Evolutionary conservation across 2,329 filamentous ascomycete genomes (phyloP).

Genomic region (Thyridium curvatum): DNA sequence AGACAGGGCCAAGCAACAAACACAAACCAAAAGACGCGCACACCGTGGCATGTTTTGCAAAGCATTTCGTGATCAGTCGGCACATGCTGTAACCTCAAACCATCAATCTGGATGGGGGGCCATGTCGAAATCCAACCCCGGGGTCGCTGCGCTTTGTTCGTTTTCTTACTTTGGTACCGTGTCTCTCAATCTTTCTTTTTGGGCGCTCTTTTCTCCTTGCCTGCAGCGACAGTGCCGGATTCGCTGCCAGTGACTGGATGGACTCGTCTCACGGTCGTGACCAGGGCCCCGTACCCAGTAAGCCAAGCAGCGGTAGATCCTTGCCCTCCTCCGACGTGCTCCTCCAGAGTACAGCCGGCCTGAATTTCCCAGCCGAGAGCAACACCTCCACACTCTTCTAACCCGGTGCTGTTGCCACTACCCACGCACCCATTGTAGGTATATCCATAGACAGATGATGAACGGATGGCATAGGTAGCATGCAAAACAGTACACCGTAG

Average conservation of each 20-base stretch:
- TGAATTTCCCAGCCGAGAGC: constrained; percentile 2
- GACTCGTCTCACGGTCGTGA: constrained; percentile 1
- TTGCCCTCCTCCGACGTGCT: not conserved
- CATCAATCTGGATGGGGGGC: too few relatives aligned
- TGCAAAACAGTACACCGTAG: too few relatives aligned
- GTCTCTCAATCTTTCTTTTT: constrained; percentile 2
- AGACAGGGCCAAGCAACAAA: too few relatives aligned
- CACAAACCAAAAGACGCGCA: too few relatives aligned
- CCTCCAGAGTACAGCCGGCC: constrained; percentile 1
- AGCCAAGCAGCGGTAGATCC: constrained; percentile 3
- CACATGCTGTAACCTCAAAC: too few relatives aligned
- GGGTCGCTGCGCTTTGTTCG: constrained; percentile 1
- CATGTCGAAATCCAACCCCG: not conserved
- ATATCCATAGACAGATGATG: too few relatives aligned
- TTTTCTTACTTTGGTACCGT: constrained; percentile 3
- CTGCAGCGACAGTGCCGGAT: not conserved
- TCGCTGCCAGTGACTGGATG: constrained; percentile 3
- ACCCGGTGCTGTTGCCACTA: too few relatives aligned
- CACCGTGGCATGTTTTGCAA: too few relatives aligned
- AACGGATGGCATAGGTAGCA: too few relatives aligned
- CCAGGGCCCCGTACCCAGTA: constrained; percentile 1
- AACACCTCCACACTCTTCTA: not conserved
- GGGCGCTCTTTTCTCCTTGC: not conserved
- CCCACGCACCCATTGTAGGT: too few relatives aligned
- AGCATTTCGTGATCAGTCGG: too few relatives aligned